These are phyloP conservation scores for Aspergillus fructus DNA, from an alignment of 2,329 filamentous ascomycete species.

Conservation along the genomic window DNA sequence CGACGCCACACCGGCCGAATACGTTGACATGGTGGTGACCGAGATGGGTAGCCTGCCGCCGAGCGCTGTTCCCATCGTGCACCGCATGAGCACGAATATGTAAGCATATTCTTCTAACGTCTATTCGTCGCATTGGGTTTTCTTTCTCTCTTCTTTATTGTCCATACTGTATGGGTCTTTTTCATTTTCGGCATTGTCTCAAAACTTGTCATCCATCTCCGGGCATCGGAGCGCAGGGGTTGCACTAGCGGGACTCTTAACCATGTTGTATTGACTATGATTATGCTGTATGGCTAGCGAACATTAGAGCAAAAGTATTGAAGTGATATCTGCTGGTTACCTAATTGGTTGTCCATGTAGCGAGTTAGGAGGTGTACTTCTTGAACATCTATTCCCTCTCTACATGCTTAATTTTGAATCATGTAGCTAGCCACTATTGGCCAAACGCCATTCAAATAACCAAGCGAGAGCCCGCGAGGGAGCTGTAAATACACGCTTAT, in stretches of 20 bases:
- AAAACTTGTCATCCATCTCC: background rate
- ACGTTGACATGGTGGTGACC: slow-evolving; percentile 84
- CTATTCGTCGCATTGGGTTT: background rate
- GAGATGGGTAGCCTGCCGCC: slow-evolving; percentile 86
- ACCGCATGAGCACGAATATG: slow-evolving; percentile 55
- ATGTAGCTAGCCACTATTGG: too few species aligned
- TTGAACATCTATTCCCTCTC: too few species aligned
- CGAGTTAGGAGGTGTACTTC: too few species aligned
- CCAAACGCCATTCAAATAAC: too few species aligned
- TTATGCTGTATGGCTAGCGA: slow-evolving; percentile 12
- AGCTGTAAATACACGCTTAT: too few species aligned
- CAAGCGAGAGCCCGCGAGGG: too few species aligned
- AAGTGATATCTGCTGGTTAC: background rate
- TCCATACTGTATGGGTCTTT: background rate
- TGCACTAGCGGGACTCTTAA: background rate
- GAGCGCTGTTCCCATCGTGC: slow-evolving; percentile 76
- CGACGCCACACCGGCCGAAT: slow-evolving; percentile 85
- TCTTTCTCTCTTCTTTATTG: background rate
- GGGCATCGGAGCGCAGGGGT: background rate
- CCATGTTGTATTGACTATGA: slow-evolving; percentile 9
- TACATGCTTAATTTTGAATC: too few species aligned
- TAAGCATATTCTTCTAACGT: slow-evolving; percentile 12
- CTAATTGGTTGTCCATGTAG: too few species aligned
- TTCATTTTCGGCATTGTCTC: slow-evolving; percentile 1
- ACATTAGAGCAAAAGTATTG: slow-evolving; percentile 6